These are phyloP conservation scores for Mucor velutinosus DNA, from an alignment of 371 early-diverging fungal species.

Conservation along the genomic window DNA sequence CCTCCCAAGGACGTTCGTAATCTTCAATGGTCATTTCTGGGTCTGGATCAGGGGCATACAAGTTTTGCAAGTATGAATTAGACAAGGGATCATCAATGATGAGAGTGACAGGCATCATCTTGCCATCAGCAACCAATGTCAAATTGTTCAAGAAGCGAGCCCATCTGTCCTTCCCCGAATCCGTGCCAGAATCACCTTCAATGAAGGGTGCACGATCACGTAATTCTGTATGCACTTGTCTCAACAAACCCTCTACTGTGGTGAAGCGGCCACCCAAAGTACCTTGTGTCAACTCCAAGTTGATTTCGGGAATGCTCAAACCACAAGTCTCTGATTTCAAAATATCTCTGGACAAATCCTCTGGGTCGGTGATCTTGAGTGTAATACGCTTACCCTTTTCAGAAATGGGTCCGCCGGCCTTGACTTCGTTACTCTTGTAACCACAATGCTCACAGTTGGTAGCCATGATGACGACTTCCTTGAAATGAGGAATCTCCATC, in stretches of 20 bases:
- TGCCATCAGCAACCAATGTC: constrained; percentile 62
- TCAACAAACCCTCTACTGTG: constrained; percentile 91
- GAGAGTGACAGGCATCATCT: constrained; percentile 67
- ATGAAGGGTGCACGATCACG: constrained; percentile 69
- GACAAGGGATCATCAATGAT: constrained; percentile 92
- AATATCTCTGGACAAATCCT: constrained; percentile 92
- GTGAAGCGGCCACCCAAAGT: constrained; percentile 97
- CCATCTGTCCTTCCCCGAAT: constrained; percentile 61
- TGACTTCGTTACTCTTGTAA: constrained; percentile 95
- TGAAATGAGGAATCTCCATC: constrained; percentile 92
- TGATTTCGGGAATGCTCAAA: constrained; percentile 87
- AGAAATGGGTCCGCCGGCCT: constrained; percentile 90
- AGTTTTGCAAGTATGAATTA: constrained; percentile 85
- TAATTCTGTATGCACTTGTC: constrained; percentile 89
- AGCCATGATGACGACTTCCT: constrained; percentile 96
- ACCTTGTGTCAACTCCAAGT: constrained; percentile 82
- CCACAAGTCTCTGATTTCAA: constrained; percentile 96
- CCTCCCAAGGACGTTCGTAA: constrained; percentile 86
- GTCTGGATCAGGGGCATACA: constrained; percentile 90
- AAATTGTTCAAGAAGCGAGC: constrained; percentile 69
- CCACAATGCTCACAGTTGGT: constrained; percentile 91
- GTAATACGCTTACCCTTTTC: constrained; percentile 80
- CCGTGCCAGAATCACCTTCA: constrained; percentile 74
- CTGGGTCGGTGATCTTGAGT: constrained; percentile 75
- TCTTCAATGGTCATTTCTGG: constrained; percentile 89